phyloP scores from a whole-genome alignment of 257 asterid genomes.

The Penstemon barbatus region DNA sequence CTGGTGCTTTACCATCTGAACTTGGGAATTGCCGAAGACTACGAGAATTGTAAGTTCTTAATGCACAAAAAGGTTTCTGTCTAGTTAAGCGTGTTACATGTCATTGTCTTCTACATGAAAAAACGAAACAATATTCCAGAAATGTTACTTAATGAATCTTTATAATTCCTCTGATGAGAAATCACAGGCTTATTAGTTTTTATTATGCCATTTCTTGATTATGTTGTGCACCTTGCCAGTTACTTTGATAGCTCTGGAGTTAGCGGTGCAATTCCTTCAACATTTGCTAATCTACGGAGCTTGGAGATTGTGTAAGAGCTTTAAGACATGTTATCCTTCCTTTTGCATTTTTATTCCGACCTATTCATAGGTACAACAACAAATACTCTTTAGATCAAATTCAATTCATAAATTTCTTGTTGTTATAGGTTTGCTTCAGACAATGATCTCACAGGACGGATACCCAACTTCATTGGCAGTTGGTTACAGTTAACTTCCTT shows the following conservation, averaged over 20 bases:
- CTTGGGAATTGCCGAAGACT: conserved; percentile 44
- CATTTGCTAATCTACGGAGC: conserved; percentile 46
- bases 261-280: conserved; percentile 53
- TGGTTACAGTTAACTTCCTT: conserved; percentile 51
- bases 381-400: neutral
- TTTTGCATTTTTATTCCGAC: neutral
- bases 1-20: conserved; percentile 46
- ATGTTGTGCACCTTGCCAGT: conserved; percentile 30
- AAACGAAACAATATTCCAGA: no score
- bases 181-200: no score
- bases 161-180: neutral
- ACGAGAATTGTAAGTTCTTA: conserved; percentile 38
- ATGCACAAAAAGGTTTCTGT: no score
- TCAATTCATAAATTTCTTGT: neutral
- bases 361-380: no score
- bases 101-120: no score
- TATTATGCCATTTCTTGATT: neutral
- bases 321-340: neutral
- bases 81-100: no score
- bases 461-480: conserved; percentile 75
- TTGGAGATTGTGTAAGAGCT: conserved; percentile 46
- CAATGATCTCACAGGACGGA: conserved; percentile 59
- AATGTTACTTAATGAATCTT: neutral
- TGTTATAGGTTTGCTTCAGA: conserved; percentile 51
- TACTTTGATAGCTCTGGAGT: conserved; percentile 58